These are phyloP conservation scores for Pyrenula aspistea DNA, from an alignment of 495 filamentous ascomycete genomes.

Conservation along the genomic window DNA sequence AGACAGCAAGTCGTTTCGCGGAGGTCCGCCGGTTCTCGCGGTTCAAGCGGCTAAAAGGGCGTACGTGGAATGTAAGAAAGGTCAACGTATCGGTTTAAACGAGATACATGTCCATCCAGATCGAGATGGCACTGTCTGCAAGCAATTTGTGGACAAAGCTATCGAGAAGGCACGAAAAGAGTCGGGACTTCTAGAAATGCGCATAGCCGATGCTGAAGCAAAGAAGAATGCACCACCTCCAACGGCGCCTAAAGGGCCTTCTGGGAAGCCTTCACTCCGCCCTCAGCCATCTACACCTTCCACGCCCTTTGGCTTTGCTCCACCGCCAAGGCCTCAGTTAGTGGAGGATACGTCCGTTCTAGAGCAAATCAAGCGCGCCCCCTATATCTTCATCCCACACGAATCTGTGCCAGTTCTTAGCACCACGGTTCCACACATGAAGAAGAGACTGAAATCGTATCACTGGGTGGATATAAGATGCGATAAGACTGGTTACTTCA, in stretches of 20 bases:
- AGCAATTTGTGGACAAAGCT: constrained; percentile 55
- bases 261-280: constrained; percentile 43
- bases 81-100: constrained; percentile 61
- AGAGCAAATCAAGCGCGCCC: constrained; percentile 59
- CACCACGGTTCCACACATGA: constrained; percentile 73
- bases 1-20: constrained; percentile 48
- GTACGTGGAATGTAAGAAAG: constrained; percentile 42
- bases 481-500: constrained; percentile 80
- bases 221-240: constrained; percentile 56
- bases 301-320: constrained; percentile 26
- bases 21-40: constrained; percentile 43
- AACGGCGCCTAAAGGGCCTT: constrained; percentile 77
- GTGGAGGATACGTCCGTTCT: constrained; percentile 51
- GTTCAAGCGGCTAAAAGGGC: constrained; percentile 68
- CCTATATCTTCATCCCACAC: constrained; percentile 86
- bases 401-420: constrained; percentile 79
- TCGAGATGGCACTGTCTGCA: constrained; percentile 70
- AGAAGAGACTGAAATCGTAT: constrained; percentile 71
- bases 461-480: constrained; percentile 64
- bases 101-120: constrained; percentile 74
- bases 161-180: constrained; percentile 52
- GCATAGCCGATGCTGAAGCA: constrained; percentile 14
- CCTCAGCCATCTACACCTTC: constrained; percentile 28
- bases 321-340: constrained; percentile 32
- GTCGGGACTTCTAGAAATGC: constrained; percentile 13